phyloP scores from a whole-genome alignment of 2,329 filamentous ascomycete genomes.

The Xenosphaeropsis pyriputrescens region DNA sequence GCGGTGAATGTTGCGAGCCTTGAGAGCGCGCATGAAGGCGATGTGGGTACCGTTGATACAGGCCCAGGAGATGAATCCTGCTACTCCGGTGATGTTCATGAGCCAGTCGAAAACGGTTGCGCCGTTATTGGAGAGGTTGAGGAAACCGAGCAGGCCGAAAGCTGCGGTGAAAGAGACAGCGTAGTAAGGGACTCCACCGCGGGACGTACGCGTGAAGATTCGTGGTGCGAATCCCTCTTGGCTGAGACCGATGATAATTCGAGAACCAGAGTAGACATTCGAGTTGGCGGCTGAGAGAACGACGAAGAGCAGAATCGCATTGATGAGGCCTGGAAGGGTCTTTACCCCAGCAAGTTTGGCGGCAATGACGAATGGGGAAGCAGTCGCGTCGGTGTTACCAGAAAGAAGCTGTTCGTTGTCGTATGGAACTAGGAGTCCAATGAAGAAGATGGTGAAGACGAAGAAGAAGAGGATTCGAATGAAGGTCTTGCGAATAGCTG shows the following conservation, averaged over 20 bases:
- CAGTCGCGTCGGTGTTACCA: conserved; percentile 37
- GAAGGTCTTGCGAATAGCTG: conserved; percentile 60
- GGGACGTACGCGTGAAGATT: conserved; percentile 43
- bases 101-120: conserved; percentile 57
- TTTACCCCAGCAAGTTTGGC: conserved; percentile 46
- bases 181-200: conserved; percentile 44
- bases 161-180: conserved; percentile 40
- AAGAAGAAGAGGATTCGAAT: conserved; percentile 62
- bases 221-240: conserved; percentile 46
- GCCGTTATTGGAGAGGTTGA: conserved; percentile 46
- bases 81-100: conserved; percentile 54
- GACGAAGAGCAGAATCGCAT: conserved; percentile 62
- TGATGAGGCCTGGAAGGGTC: conserved; percentile 56
- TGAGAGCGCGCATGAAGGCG: conserved; percentile 46
- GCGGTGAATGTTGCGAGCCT: conserved; percentile 39
- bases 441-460: conserved; percentile 49
- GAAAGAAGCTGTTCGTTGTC: conserved; percentile 37
- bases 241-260: conserved; percentile 52
- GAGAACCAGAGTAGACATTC: conserved; percentile 59
- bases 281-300: conserved; percentile 69
- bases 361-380: conserved; percentile 48
- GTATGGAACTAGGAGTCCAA: conserved; percentile 56
- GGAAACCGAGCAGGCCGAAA: conserved; percentile 50
- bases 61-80: conserved; percentile 57
- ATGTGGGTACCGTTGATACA: conserved; percentile 51